Evolutionary conservation across 495 filamentous ascomycete genomes (phyloP), one percentile per base, ranked within the genome.

Genomic region (Aspergillus wentii): DNA sequence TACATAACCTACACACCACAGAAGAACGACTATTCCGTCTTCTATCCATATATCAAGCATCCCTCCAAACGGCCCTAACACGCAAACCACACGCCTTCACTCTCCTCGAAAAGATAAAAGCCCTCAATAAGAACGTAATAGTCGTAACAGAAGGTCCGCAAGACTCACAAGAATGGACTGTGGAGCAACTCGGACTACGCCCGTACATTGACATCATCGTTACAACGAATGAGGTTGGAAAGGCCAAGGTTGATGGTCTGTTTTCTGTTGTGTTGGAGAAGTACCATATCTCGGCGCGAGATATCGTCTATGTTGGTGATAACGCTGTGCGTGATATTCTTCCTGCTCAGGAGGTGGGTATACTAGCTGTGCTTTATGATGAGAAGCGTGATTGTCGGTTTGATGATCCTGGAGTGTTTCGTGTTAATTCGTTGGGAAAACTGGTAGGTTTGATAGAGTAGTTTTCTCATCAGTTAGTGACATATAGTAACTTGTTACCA

Each of bases 81-180:
- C 45, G 58, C 2, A 64, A 64, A 39, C 21, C 40, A 3, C 58
- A 54, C 8, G 56, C 47, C 4, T 30, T 54, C 10, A 8, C 35
- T 0, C 25, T 66, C 8, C 41, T 66, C 3, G 36, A 44, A 17
- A 46, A 27, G 11, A 18, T 64, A 4, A 51, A 45, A 20, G 8
- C 5, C 1, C 38, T 42, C 1, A 52, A 41, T 9, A 67, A 67
- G 40, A 60, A 56, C 14, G 32, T 66, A 8, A 51, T 57, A 19
- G 25, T 64, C 3, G 25, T 68, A 4, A 68, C 64, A 0, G 65
- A 67, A 32, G 62, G 64, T 2, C 62, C 61, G 0, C 46, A 56
- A 20, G 64, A 68, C 51, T 60, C 64, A 5, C 66, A 69, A 35
- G 48, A 55, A 33, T 65, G 58, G 61, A 65, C 64, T 2, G 22